phyloP scores from a whole-genome alignment of 176 grass and related monocot species.

The Panicum miliaceum region DNA sequence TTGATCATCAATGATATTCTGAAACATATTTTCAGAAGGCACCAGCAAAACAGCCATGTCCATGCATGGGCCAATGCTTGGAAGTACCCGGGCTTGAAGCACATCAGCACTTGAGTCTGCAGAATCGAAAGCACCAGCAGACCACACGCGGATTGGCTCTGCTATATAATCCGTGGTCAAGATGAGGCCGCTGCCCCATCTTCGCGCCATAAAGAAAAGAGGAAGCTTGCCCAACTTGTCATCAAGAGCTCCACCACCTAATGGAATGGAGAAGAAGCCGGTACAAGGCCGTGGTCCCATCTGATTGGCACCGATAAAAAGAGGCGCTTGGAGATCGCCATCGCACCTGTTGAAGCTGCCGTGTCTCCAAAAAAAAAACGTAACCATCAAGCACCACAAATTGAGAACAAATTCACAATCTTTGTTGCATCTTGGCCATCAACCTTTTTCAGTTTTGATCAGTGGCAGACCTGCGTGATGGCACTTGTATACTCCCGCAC shows the following conservation, averaged over 20 bases:
- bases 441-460: not conserved
- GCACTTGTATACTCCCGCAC: not conserved
- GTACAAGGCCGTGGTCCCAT: constrained; percentile 46
- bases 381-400: constrained; percentile 27
- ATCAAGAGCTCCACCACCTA: constrained; percentile 62
- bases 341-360: constrained; percentile 26
- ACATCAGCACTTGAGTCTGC: not conserved
- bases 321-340: constrained; percentile 44
- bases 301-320: constrained; percentile 31
- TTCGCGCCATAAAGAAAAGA: constrained; percentile 45
- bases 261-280: constrained; percentile 27
- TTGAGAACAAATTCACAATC: not conserved
- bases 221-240: constrained; percentile 33
- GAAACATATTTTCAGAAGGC: not conserved
- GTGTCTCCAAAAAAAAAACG: constrained; percentile 3
- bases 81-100: not conserved
- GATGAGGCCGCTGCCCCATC: constrained; percentile 24
- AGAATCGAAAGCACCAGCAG: not conserved
- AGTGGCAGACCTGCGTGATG: not conserved
- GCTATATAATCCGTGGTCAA: constrained; percentile 47
- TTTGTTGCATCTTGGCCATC: constrained; percentile 18
- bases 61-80: not conserved
- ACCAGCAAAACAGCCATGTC: not conserved
- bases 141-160: constrained; percentile 16
- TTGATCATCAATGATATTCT: not conserved